A percentile compares a stretch with the other conserved stretches of the same genome.
Evolutionary conservation across 768 basidiomycete genomes (phyloP).

Genomic region (Termitomyces sp.): DNA sequence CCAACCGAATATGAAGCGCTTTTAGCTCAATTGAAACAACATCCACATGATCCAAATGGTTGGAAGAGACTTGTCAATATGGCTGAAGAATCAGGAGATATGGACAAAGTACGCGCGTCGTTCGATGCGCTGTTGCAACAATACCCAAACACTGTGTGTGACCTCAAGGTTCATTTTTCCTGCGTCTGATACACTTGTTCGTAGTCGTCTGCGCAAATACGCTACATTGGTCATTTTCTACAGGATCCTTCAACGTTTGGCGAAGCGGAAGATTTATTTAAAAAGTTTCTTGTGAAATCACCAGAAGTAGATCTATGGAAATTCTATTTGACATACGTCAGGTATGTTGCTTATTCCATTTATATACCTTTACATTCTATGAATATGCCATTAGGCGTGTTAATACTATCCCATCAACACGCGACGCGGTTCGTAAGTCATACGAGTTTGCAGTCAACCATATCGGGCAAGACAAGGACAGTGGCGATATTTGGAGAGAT

Average conservation of each 20-base stretch:
- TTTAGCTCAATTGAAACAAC: constrained; percentile 55
- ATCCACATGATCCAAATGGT: constrained; percentile 68
- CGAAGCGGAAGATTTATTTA: constrained; percentile 86
- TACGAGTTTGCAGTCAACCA: constrained; percentile 91
- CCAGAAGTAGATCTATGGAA: constrained; percentile 90
- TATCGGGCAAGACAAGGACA: constrained; percentile 89
- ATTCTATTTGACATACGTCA: constrained; percentile 90
- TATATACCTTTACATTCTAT: not conserved
- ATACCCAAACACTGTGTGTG: constrained; percentile 89
- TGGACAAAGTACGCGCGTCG: constrained; percentile 72
- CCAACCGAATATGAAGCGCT: constrained; percentile 65
- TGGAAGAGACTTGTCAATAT: constrained; percentile 76
- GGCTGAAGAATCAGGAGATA: constrained; percentile 71
- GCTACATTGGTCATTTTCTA: constrained; percentile 76
- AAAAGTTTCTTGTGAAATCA: constrained; percentile 76
- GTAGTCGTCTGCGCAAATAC: constrained; percentile 79
- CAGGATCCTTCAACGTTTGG: constrained; percentile 57
- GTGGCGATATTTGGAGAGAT: constrained; percentile 89
- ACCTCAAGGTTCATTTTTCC: constrained; percentile 7
- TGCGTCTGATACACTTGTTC: constrained; percentile 6
- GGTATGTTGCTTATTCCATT: constrained; percentile 41
- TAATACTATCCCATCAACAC: constrained; percentile 57
- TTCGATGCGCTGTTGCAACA: constrained; percentile 80
- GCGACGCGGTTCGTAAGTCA: constrained; percentile 78
- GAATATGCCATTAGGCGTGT: constrained; percentile 42